Conservation (phyloP, 1,284 basidiomycete genomes). For the Calocybe gambosa region DNA sequence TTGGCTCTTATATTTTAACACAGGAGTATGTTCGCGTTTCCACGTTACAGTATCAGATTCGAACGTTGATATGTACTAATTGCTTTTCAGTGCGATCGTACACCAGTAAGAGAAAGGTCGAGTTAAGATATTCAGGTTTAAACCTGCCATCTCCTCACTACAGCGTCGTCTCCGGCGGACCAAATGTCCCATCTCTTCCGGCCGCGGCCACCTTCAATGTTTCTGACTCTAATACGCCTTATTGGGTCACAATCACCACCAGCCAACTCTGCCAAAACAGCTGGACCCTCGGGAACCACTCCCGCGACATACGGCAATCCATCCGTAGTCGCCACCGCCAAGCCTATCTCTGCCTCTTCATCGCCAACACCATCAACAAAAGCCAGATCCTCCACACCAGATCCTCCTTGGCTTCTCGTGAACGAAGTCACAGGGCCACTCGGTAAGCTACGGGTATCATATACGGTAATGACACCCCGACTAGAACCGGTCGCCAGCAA, state of each 20-base stretch:
- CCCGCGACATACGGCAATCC: conserved; percentile 38
- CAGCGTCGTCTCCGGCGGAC: conserved; percentile 56
- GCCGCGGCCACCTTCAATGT: conserved; percentile 38
- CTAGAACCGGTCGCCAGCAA: conserved; percentile 60
- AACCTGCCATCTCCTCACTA: conserved; percentile 46
- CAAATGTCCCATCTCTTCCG: conserved; percentile 44
- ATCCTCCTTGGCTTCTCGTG: conserved; percentile 38
- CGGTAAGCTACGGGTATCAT: conserved; percentile 42
- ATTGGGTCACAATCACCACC: conserved; percentile 46
- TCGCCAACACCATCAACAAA: conserved; percentile 23
- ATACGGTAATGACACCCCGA: conserved; percentile 54
- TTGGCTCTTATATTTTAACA: too few species aligned
- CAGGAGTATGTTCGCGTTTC: too few species aligned
- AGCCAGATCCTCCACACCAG: conserved; percentile 49
- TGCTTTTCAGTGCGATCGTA: too few species aligned
- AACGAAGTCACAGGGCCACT: conserved; percentile 37
- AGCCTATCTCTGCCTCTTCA: conserved; percentile 23
- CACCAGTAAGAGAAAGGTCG: too few species aligned
- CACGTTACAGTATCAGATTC: too few species aligned
- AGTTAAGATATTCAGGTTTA: too few species aligned
- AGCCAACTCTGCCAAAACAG: conserved; percentile 33
- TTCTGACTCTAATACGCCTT: conserved; percentile 28
- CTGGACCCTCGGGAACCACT: conserved; percentile 24
- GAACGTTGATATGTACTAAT: too few species aligned
- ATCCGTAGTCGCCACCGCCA: conserved; percentile 43